Base-by-base conservation (phyloP, 257 asterid species). In the Nicotiana benthamiana region DNA sequence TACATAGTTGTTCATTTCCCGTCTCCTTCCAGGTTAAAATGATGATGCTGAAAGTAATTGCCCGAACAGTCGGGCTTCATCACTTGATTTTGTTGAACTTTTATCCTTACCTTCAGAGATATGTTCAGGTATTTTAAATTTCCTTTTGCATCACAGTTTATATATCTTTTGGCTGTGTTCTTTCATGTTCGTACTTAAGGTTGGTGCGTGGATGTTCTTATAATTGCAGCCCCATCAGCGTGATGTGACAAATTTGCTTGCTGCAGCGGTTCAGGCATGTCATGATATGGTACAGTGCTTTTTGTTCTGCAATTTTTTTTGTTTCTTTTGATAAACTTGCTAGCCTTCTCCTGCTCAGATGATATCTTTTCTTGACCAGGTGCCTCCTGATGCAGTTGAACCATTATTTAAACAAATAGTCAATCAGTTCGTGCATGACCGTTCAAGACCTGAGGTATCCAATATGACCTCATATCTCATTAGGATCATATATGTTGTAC, bases 221-320 rank as follows among this genome's bases (percentile, higher is more conserved):
- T 81, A 26, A 76, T 88, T 56, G 86, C 87, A 96, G 99, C 96
- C 99, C 40, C 95, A 91, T 89, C 97, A 92, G 80, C 90, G 90
- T 36, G 96, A 91, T 81, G 92, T 96, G 77, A 92, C 92, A 70
- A 91, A 78, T 83, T 89, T 96, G 77, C 96, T 94, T 82, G 98
- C 98, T 48, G 97, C 99, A 62, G 98, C 97, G 77, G 97, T 96
- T 74, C 99, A 96, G 89, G 92, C 97, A 36, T 96, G 99, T 87
- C 99, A 96, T 85, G 99, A 96, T 86, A 91, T 96, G 99, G 98
- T 96, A 91, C 61, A 17, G 18, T 80, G 43, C 13, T 20, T 51
- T 79, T 11, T 28, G 67, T 51, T 75, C 27, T 81, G 40, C 70
- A 24, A 43, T 72, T 56, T 43, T 17, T 84, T 79, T 34, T 15